Evolutionary conservation across 441 rosid species (phyloP).

Genomic region (Eruca vesicaria): DNA sequence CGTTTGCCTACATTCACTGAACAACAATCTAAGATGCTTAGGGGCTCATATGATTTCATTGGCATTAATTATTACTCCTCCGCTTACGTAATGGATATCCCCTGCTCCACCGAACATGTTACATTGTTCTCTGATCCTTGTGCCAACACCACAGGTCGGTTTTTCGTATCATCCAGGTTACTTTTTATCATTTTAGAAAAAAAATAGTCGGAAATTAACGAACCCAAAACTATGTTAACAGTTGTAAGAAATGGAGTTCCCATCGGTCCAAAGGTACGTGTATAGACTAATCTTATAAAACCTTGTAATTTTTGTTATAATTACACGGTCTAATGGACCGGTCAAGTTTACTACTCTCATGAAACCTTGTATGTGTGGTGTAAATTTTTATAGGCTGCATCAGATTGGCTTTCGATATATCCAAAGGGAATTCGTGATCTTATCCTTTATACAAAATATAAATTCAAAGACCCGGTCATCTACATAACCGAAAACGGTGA

Average conservation of each 20-base stretch:
- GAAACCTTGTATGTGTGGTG: not conserved
- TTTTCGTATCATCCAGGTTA: not conserved
- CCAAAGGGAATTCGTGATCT: slow-evolving; percentile 43
- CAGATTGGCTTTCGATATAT: slow-evolving; percentile 41
- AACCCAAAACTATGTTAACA: not conserved
- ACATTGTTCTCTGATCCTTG: not conserved
- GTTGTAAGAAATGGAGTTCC: too few species aligned
- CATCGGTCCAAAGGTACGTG: not conserved
- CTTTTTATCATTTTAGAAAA: not conserved
- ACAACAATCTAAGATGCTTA: slow-evolving; percentile 35
- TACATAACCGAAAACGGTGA: slow-evolving; percentile 46
- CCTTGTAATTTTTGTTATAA: not conserved
- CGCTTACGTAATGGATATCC: too few species aligned
- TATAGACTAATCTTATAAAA: not conserved
- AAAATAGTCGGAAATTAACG: not conserved
- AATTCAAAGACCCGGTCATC: slow-evolving; percentile 37
- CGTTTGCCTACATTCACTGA: slow-evolving; percentile 44
- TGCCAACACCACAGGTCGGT: not conserved
- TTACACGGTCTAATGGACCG: not conserved
- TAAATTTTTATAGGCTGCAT: slow-evolving; percentile 31
- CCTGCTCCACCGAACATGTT: too few species aligned
- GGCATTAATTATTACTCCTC: too few species aligned
- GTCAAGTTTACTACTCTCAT: not conserved
- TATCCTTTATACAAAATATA: slow-evolving; percentile 34
- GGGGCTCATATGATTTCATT: slow-evolving; percentile 13